Evolutionary conservation across 345 rosid species (phyloP), one percentile per base, ranked within the genome.

Genomic region (Sonneratia caseolaris): DNA sequence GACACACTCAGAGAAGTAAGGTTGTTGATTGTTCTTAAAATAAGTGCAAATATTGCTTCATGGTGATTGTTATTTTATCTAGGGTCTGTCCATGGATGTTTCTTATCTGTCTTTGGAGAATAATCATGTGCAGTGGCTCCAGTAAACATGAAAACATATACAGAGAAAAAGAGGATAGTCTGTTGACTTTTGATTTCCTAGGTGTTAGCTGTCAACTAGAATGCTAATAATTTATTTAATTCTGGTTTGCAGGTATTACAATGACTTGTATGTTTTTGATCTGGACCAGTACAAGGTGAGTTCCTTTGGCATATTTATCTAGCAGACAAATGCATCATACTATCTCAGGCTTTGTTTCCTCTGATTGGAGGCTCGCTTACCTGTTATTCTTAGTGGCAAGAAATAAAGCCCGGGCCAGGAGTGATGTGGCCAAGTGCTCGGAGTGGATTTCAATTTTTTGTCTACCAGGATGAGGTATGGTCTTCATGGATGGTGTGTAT

Each of bases 1-100:
- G 97, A 94, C 76, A 94, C 98, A 64, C 95, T 94, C 48, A 87
- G 98, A 81, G 98, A 94, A 94, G 97, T 94, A 83, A 94, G 98
- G 98, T 94, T 83, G 91, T 81, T 82, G 68, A 76, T 56, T 16
- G 48, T 69, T 75, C 81, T 68, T 68, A 78, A 62, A 14, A 10
- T 66, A 62, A 62, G 32, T 24, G 27, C 1, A 62, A 10, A 2
- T 62, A 4, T 27, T 2, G 32, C 18, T 15, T 62, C 38, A 27
- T 62, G 37, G 7, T 61, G 66, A 27, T 62, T 53, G 37, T 32
- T 32, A 62, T 35, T 57, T 32, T 62, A 27, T 27, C 19, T 61
- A 22, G 1, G 0, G 22, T 57, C n/a, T n/a, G 32, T 55, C 35
- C n/a, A 22, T 7, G 35, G 32, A 57, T 57, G 64, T 57, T 57